phyloP scores from a whole-genome alignment of 192 early-diverging fungal genomes.

The Podila horticola region DNA sequence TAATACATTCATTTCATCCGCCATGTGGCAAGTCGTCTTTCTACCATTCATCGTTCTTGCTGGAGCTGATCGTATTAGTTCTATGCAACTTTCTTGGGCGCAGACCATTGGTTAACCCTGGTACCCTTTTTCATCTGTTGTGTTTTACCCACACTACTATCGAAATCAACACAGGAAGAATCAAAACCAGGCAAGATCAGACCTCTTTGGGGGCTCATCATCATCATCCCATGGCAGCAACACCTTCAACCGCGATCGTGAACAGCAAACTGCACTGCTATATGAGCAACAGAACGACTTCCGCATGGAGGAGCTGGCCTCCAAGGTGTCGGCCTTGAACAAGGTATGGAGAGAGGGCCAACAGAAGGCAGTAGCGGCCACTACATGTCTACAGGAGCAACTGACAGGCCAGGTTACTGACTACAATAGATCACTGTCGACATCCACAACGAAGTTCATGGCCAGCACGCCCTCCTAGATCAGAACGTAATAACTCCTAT shows the following conservation, averaged over 20 bases:
- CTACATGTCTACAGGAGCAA: no score
- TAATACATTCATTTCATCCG: neutral
- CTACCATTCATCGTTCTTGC: neutral
- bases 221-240: constrained; percentile 20
- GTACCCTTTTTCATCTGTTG: neutral
- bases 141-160: neutral
- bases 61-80: no score
- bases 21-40: neutral
- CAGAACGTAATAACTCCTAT: constrained; percentile 13
- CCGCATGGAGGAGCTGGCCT: constrained; percentile 62
- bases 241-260: constrained; percentile 11
- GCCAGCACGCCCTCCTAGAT: constrained; percentile 46
- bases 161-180: constrained; percentile 29
- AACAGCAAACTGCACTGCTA: constrained; percentile 44
- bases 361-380: no score
- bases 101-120: no score
- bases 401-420: neutral
- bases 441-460: constrained; percentile 51
- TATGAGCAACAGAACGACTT: constrained; percentile 67
- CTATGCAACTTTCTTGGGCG: no score
- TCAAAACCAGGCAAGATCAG: constrained; percentile 25
- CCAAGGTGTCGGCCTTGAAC: constrained; percentile 63
- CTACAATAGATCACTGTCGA: constrained; percentile 40
- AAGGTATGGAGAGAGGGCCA: constrained; percentile 45
- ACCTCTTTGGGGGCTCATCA: constrained; percentile 41